phyloP scores from a whole-genome alignment of 345 rosid genomes.

The Rhizophora apiculata region DNA sequence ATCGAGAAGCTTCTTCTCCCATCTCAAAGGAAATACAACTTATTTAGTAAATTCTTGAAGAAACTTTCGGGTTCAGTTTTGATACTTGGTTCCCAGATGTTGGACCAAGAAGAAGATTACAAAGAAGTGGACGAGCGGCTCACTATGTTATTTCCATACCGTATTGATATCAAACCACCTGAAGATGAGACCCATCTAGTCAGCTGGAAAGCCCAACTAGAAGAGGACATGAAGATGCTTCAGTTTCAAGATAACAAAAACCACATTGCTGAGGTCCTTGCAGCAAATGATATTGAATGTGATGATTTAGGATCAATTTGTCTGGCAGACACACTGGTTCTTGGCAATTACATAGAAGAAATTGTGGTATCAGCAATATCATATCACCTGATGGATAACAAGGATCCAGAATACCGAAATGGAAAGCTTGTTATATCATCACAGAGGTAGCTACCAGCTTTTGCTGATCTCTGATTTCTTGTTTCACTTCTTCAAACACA shows the following conservation, averaged over 20 bases:
- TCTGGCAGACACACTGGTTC: slow-evolving; percentile 64
- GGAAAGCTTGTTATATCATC: slow-evolving; percentile 95
- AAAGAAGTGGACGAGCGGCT: slow-evolving; percentile 54
- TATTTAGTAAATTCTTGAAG: slow-evolving; percentile 59
- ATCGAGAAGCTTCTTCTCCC: slow-evolving; percentile 74
- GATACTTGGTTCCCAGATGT: slow-evolving; percentile 73
- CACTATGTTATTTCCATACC: slow-evolving; percentile 64
- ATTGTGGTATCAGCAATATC: slow-evolving; percentile 83
- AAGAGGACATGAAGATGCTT: slow-evolving; percentile 80
- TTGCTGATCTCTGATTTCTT: slow-evolving; percentile 1
- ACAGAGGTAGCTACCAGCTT: slow-evolving; percentile 44
- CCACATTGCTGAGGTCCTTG: slow-evolving; percentile 88
- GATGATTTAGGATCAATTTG: slow-evolving; percentile 82
- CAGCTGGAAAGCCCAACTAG: slow-evolving; percentile 78
- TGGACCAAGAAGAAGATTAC: slow-evolving; percentile 60
- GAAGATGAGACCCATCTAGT: slow-evolving; percentile 69
- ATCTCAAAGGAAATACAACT: slow-evolving; percentile 60
- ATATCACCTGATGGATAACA: slow-evolving; percentile 67
- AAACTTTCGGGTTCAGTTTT: slow-evolving; percentile 74
- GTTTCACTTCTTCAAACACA: neutral
- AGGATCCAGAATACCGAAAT: slow-evolving; percentile 83
- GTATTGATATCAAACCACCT: slow-evolving; percentile 67
- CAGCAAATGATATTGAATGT: slow-evolving; percentile 86
- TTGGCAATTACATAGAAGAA: slow-evolving; percentile 77
- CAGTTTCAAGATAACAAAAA: slow-evolving; percentile 86